Evolutionary conservation across 2,329 filamentous ascomycete species (phyloP).

Genomic region (Stenocarpella maydis): DNA sequence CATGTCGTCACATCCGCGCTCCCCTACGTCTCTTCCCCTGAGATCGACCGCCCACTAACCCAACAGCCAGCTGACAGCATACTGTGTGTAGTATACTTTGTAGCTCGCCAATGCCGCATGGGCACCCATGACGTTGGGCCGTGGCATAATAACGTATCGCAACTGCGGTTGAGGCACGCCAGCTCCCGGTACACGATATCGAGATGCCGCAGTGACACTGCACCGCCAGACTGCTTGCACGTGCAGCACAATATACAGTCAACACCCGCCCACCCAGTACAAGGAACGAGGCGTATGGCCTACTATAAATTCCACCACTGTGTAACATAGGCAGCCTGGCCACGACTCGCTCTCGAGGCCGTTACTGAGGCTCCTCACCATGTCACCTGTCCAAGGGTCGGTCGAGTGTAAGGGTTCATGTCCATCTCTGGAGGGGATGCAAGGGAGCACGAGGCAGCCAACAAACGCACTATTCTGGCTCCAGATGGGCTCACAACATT

Average conservation of each 20-base stretch:
- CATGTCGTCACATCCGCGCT: conserved; percentile 8
- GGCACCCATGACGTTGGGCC: no score
- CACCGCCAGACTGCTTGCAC: background rate
- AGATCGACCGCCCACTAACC: no score
- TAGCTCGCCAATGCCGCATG: no score
- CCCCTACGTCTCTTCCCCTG: background rate
- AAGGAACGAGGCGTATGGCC: no score
- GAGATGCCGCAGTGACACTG: background rate
- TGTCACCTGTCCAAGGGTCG: background rate
- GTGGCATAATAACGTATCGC: background rate
- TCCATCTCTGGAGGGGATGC: no score
- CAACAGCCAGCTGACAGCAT: no score
- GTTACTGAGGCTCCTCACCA: background rate
- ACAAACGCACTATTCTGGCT: background rate
- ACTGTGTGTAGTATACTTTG: no score
- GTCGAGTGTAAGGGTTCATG: background rate
- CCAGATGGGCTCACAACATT: background rate
- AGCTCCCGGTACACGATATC: background rate
- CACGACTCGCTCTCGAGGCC: background rate
- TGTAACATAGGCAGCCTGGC: no score
- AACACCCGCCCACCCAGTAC: no score
- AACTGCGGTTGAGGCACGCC: background rate
- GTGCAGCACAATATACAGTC: background rate
- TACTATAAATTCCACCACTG: no score
- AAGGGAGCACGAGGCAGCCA: background rate